Evolutionary conservation across 2,329 filamentous ascomycete genomes (phyloP).

Genomic region (Fusarium napiforme): DNA sequence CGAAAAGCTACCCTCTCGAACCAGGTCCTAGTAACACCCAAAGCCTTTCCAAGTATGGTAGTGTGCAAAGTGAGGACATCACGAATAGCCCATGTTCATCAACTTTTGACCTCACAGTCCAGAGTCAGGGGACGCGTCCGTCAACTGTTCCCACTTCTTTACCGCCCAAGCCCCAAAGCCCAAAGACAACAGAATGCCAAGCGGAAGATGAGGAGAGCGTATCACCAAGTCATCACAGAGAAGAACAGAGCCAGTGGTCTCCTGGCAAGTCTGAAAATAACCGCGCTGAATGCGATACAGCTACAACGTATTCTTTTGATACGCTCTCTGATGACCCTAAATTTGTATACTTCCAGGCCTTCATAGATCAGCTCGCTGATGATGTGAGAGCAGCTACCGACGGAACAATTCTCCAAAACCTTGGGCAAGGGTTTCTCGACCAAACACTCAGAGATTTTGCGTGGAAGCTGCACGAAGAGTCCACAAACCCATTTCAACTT

Average conservation of each 20-base stretch:
- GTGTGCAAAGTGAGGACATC: fast-evolving
- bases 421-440: not conserved
- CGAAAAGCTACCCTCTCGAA: not conserved
- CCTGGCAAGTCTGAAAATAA: fast-evolving
- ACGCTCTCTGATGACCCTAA: not conserved
- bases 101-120: not conserved
- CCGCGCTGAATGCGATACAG: not conserved
- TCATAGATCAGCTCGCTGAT: not conserved
- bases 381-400: not conserved
- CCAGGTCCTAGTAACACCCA: fast-evolving
- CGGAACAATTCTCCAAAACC: not conserved
- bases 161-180: fast-evolving
- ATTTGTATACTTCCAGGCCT: not conserved
- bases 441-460: not conserved
- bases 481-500: not conserved
- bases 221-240: fast-evolving
- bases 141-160: not conserved
- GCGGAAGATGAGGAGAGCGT: fast-evolving
- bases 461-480: constrained; percentile 9
- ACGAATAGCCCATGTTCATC: not conserved
- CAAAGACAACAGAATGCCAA: not conserved
- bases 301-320: not conserved
- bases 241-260: too few species aligned
- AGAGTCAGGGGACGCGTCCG: not conserved
- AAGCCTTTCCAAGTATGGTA: too few species aligned